These are phyloP conservation scores for Trichoderma guizhouense DNA, from an alignment of 2,329 filamentous ascomycete genomes.

Conservation along the genomic window DNA sequence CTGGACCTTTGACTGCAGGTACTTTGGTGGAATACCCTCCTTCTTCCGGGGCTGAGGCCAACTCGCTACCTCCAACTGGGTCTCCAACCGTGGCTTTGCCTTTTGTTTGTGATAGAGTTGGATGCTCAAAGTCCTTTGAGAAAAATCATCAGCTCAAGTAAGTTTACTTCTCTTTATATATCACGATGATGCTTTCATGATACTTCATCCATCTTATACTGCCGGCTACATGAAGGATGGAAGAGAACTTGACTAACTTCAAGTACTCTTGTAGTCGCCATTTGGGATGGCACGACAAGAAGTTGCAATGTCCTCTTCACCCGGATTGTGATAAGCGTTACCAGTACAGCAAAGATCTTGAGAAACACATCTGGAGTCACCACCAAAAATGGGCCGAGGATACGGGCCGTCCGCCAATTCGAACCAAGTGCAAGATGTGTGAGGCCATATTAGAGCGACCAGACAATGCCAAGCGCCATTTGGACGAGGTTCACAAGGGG, in stretches of 20 bases:
- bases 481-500: neutral
- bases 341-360: neutral
- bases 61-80: neutral
- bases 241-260: neutral
- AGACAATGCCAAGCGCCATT: conserved; percentile 4
- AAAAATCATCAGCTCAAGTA: neutral
- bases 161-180: neutral
- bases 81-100: neutral
- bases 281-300: neutral
- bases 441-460: neutral
- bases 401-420: neutral
- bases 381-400: conserved; percentile 4
- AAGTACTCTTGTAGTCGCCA: neutral
- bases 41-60: neutral
- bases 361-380: conserved; percentile 10
- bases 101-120: neutral
- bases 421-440: neutral
- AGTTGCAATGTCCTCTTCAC: neutral
- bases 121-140: neutral
- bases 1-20: neutral
- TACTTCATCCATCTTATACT: neutral
- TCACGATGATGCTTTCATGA: neutral
- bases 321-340: neutral
- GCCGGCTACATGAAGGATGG: no score
- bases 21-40: neutral